Evolutionary conservation across 495 filamentous ascomycete genomes (phyloP), one percentile per base, ranked within the genome.

Genomic region (Talaromyces ruber): DNA sequence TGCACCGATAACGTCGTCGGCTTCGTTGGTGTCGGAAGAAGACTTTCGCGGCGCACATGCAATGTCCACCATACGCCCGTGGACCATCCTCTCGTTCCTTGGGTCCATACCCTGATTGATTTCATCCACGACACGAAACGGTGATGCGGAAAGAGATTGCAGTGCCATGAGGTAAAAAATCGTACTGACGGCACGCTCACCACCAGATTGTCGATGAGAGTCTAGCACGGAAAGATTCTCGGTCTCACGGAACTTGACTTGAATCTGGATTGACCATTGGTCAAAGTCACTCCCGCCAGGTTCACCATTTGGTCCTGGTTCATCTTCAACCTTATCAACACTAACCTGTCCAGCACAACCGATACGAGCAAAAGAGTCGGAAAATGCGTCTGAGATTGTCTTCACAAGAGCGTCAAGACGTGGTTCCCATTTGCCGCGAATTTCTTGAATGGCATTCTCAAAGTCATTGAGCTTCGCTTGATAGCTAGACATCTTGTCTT

Each of bases 41-140:
- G 70, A 65, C 9, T 68, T 78, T 66, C 92, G 96, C 43, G 93
- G 92, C 11, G 70, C 79, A 65, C 93, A 96, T 50, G 93, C 93
- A 70, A 96, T 94, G 69, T 93, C 91, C 2, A 97, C 92, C 87
- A 99, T 91, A 58, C 95, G 88, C 67, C 91, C 90, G 74, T 99
- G 94, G 12, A 98, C 95, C 82, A 97, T 92, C 50, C 94, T 86
- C 76, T 98, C 94, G 74, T 98, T 98, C 51, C 95, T 85, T 24
- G 95, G 93, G 74, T 98, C 94, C 94, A 98, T 98, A 63, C 94
- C 94, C 77, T 98, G 94, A 68, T 98, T 98, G 77, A 98, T 98
- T 75, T 98, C 94, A 76, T 98, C 94, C 60, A 99, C 94, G 45
- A 98, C 94, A 59, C 94, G 92, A 86, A 99, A 99, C n/a, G 94